These are phyloP conservation scores for Pistacia vera DNA, from an alignment of 345 rosid species.

Conservation along the genomic window DNA sequence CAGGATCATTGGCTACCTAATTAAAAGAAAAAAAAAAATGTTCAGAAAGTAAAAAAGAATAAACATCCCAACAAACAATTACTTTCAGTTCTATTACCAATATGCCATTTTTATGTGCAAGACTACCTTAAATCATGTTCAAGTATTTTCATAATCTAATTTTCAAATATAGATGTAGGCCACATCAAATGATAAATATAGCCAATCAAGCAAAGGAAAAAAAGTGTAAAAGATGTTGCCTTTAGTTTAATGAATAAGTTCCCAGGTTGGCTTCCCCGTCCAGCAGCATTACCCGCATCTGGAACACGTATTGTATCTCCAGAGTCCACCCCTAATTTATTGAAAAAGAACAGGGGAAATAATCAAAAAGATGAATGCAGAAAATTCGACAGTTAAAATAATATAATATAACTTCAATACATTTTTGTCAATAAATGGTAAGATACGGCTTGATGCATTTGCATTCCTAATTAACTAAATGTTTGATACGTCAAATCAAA, in stretches of 20 bases:
- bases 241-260: constrained; percentile 72
- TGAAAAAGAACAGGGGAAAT: constrained; percentile 9
- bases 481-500: background rate
- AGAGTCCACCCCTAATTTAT: constrained; percentile 73
- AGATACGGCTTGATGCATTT: background rate
- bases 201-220: background rate
- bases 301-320: constrained; percentile 75
- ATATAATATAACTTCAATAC: background rate
- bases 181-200: background rate
- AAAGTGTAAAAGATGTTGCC: constrained; percentile 38
- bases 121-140: background rate
- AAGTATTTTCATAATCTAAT: background rate
- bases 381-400: background rate
- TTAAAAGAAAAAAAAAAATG: constrained; percentile 16
- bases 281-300: constrained; percentile 71
- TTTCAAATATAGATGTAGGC: background rate
- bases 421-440: no score
- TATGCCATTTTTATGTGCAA: constrained; percentile 3
- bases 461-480: background rate
- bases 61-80: constrained; percentile 6
- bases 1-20: constrained; percentile 80
- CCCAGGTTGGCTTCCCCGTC: constrained; percentile 66
- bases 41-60: constrained; percentile 15
- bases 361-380: constrained; percentile 6
- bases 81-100: background rate